Evolutionary conservation across 1,284 basidiomycete species (phyloP).

Genomic region (Volvariella surrecta): DNA sequence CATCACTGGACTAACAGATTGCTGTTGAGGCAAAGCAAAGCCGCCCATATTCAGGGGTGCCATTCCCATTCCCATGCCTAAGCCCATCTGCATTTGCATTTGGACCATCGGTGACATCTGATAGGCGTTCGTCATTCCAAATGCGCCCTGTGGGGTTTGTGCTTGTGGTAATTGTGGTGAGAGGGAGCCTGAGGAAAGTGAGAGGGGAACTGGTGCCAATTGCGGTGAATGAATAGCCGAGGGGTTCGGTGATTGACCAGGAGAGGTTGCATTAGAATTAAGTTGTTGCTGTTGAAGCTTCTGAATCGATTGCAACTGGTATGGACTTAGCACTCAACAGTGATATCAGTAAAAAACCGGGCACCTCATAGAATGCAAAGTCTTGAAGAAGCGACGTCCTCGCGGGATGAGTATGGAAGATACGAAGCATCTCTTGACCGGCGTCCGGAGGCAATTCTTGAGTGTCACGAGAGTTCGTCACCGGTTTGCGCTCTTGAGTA

Average conservation of each 20-base stretch:
- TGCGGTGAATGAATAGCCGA: conserved; percentile 29
- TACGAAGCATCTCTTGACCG: conserved; percentile 89
- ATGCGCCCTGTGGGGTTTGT: conserved; percentile 14
- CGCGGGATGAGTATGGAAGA: conserved; percentile 87
- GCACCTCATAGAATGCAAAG: conserved; percentile 88
- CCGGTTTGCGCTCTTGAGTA: conserved; percentile 93
- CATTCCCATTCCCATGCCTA: conserved; percentile 26
- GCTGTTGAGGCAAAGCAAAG: conserved; percentile 31
- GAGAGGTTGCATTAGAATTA: conserved; percentile 27
- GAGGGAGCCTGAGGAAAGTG: conserved; percentile 13
- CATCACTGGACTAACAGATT: conserved; percentile 49
- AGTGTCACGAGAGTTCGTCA: conserved; percentile 89
- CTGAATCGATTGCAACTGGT: conserved; percentile 71
- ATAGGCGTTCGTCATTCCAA: conserved; percentile 35
- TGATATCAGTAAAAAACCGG: conserved; percentile 11
- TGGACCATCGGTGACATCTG: conserved; percentile 57
- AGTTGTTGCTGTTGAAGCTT: conserved; percentile 48
- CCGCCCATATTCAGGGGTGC: conserved; percentile 17
- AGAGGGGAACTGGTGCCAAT: conserved; percentile 11
- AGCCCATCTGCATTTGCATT: conserved; percentile 52
- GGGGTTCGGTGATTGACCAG: conserved; percentile 18
- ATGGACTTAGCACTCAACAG: conserved; percentile 1
- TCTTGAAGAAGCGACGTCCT: conserved; percentile 90
- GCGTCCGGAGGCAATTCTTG: conserved; percentile 91
- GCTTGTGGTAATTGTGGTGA: conserved; percentile 26